Evolutionary conservation across 345 rosid species (phyloP), one percentile per base, ranked within the genome.

Genomic region (Ricinus communis): DNA sequence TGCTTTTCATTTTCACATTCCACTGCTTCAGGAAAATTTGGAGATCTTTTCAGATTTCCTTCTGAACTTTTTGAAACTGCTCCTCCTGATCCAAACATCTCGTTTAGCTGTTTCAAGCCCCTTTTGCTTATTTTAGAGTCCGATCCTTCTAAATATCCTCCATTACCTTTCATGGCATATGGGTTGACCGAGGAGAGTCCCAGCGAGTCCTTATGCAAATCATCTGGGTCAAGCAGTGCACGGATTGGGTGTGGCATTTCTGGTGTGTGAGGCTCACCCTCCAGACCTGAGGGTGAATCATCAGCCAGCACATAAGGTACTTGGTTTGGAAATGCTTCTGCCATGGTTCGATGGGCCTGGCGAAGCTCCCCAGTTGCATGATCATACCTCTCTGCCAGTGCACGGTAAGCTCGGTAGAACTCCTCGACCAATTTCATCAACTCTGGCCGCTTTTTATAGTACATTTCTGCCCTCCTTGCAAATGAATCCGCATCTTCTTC

Each of bases 401-500:
- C 84, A 50, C 91, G 90, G 65, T 95, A 95, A 84, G 85, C 87
- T 56, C 93, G 83, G 76, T 90, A 90, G 71, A 92, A 92, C 33
- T 89, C 97, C 73, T 90, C 97, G 0, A 92, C 93, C 61, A 83
- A 84, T 45, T 87, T 74, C 62, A 89, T 78, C 55, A 90, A 78
- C 71, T 95, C 90, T 0, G 99, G 99, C 67, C 96, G 88, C 68
- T 84, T 95, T 70, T 87, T 83, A 69, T 90, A 88, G 81, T 90
- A 90, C 91, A 89, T 87, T 72, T 88, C 97, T 46, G 92, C 99
- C 82, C 91, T 92, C 80, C 90, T 90, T 0, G 93, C 97, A 76
- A 92, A 89, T 6, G 97, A 89, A 71, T 89, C 99, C 51, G 82
- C 99, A 58, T 95, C 98, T 77, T 89, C 93, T 78, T 92, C 97